Base-by-base conservation (phyloP, 129 eudicot species). In the Rutidosis leptorrhynchoides region DNA sequence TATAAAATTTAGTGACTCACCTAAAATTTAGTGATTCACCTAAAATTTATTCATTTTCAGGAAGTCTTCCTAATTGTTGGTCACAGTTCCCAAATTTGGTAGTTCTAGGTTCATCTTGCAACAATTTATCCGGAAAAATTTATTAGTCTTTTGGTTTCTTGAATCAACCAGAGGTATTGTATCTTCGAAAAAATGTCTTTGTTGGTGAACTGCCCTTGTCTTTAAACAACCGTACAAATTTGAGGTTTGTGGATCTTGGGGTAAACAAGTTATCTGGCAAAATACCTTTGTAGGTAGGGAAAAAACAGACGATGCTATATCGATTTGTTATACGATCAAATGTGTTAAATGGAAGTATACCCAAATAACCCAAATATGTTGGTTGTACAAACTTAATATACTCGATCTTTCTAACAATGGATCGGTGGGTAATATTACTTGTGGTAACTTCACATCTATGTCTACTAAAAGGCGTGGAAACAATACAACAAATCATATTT, bases 391-490 rank as follows among this genome's bases (percentile, higher is more conserved):
- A 10, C 14, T 69, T 26, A 58, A 69, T 26, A 16, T 76, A 60
- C 67, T 76, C 22, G 80, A 76, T 43, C 22, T 78, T 9, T 78
- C 82, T 58, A n/a, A n/a, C n/a, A n/a, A n/a, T n/a, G n/a, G n/a
- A n/a, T n/a, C n/a, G n/a, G n/a, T n/a, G n/a, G n/a, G n/a, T n/a
- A n/a, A n/a, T n/a, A n/a, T n/a, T n/a, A n/a, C n/a, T n/a, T n/a
- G n/a, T n/a, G n/a, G n/a, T n/a, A n/a, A n/a, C n/a, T n/a, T n/a
- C n/a, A n/a, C n/a, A n/a, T n/a, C n/a, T n/a, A n/a, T n/a, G n/a
- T 33, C 22, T 17, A 26, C 3, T 22, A 62, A 11, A 17, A 17
- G 40, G 7, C 9, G 21, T 1, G 35, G 40, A 35, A 4, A 26
- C 2, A 16, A 66, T 66, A 48, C 6, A 2, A 17, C 8, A n/a